Evolutionary conservation across 768 basidiomycete species (phyloP).

Genomic region (Suillus fuscotomentosus): DNA sequence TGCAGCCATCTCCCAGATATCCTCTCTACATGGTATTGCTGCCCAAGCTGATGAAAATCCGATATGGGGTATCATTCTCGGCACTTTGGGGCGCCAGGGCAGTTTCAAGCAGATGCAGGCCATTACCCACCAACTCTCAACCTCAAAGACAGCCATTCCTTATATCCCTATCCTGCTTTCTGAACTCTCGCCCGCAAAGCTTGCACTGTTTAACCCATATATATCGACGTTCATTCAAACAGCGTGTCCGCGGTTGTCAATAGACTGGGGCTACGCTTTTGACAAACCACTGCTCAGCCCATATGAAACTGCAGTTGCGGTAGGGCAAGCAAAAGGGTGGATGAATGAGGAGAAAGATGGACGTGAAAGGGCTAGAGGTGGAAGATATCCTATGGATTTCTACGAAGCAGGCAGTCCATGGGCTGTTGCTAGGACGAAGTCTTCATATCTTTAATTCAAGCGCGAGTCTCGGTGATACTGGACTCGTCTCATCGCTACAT

Average conservation of each 20-base stretch:
- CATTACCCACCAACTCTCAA: constrained; percentile 67
- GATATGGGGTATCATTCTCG: constrained; percentile 90
- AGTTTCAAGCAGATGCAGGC: constrained; percentile 88
- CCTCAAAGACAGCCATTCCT: constrained; percentile 56
- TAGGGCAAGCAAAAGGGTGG: constrained; percentile 70
- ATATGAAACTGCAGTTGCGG: constrained; percentile 88
- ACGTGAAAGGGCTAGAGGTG: constrained; percentile 18
- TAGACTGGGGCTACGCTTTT: constrained; percentile 99
- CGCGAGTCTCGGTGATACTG: background rate
- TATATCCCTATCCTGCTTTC: constrained; percentile 91
- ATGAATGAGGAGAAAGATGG: constrained; percentile 36
- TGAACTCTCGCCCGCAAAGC: constrained; percentile 94
- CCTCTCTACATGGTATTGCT: constrained; percentile 6
- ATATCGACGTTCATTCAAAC: constrained; percentile 94
- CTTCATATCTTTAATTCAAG: constrained; percentile 32
- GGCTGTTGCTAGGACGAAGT: constrained; percentile 64
- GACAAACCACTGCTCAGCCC: constrained; percentile 84
- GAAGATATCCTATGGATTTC: constrained; percentile 93
- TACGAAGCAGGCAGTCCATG: constrained; percentile 81
- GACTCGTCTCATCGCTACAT: too few relatives aligned
- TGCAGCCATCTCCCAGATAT: constrained; percentile 20
- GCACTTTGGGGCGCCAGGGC: constrained; percentile 93
- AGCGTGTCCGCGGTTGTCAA: constrained; percentile 92
- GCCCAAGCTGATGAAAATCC: constrained; percentile 3
- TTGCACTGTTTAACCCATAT: constrained; percentile 77